These are phyloP conservation scores for Populus alba DNA, from an alignment of 345 rosid species.

Conservation along the genomic window DNA sequence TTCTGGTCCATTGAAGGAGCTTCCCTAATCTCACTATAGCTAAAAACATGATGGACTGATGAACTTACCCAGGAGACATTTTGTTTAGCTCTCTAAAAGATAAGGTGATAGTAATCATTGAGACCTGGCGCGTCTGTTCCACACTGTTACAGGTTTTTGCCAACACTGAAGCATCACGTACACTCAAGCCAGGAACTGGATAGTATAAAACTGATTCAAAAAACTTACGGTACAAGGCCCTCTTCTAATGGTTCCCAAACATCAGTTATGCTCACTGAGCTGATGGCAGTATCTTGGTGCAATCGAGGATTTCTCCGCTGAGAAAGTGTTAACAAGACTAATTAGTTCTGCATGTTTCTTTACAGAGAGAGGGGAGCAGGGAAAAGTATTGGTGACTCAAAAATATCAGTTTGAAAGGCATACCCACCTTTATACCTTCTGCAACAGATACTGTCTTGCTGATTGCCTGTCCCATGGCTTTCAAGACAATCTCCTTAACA, in stretches of 20 bases:
- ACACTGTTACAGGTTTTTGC: slow-evolving; percentile 45
- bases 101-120: slow-evolving; percentile 86
- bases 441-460: slow-evolving; percentile 83
- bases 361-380: background rate
- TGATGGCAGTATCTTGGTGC: slow-evolving; percentile 84
- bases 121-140: slow-evolving; percentile 90
- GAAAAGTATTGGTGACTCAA: background rate
- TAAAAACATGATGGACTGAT: background rate
- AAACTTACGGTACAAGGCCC: slow-evolving; percentile 82
- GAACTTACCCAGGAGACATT: slow-evolving; percentile 76
- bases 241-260: slow-evolving; percentile 96
- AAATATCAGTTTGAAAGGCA: background rate
- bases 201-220: slow-evolving; percentile 2
- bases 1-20: background rate
- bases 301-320: slow-evolving; percentile 75
- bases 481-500: slow-evolving; percentile 67
- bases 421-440: slow-evolving; percentile 70
- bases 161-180: background rate
- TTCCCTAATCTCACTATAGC: background rate
- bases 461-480: slow-evolving; percentile 96
- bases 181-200: background rate
- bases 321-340: slow-evolving; percentile 10
- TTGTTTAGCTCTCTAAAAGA: slow-evolving; percentile 65
- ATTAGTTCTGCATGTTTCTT: background rate
- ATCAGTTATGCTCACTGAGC: slow-evolving; percentile 89